Evolutionary conservation across 345 rosid genomes (phyloP).

Genomic region (Murraya koenigii): DNA sequence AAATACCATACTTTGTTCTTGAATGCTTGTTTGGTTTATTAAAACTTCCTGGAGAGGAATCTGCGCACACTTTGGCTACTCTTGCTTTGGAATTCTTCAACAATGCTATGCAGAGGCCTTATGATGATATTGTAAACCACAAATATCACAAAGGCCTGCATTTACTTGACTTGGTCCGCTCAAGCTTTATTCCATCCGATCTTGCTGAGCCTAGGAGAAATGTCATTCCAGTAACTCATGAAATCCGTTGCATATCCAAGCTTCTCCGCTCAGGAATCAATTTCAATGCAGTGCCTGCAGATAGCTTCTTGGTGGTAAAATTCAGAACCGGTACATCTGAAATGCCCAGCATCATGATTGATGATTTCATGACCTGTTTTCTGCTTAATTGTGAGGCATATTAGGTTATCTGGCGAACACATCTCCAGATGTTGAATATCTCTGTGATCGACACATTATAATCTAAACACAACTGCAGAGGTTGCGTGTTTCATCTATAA

Average conservation of each 20-base stretch:
- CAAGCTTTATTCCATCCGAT: conserved; percentile 41
- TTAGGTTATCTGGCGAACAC: conserved; percentile 64
- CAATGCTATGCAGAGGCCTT: conserved; percentile 40
- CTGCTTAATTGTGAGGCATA: conserved; percentile 69
- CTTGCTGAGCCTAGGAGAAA: neutral
- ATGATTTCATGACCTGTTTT: conserved; percentile 70
- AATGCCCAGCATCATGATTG: conserved; percentile 67
- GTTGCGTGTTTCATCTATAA: conserved; percentile 53
- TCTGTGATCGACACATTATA: conserved; percentile 47
- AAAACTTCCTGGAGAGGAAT: conserved; percentile 25
- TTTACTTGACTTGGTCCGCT: conserved; percentile 67
- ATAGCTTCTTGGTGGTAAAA: conserved; percentile 57
- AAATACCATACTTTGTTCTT: conserved; percentile 68
- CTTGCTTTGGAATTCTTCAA: conserved; percentile 66
- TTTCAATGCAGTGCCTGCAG: conserved; percentile 26
- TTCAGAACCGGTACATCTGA: conserved; percentile 55
- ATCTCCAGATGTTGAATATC: conserved; percentile 59
- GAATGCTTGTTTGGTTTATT: conserved; percentile 53
- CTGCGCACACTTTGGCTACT: conserved; percentile 29
- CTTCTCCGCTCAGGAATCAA: conserved; percentile 57
- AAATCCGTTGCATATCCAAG: conserved; percentile 64
- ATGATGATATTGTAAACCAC: conserved; percentile 27
- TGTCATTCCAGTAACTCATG: conserved; percentile 27
- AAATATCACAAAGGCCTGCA: conserved; percentile 40
- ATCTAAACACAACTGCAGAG: conserved; percentile 64